Evolutionary conservation across 73 alveolate species (phyloP).

Genomic region (Tetrahymena malaccensis): DNA sequence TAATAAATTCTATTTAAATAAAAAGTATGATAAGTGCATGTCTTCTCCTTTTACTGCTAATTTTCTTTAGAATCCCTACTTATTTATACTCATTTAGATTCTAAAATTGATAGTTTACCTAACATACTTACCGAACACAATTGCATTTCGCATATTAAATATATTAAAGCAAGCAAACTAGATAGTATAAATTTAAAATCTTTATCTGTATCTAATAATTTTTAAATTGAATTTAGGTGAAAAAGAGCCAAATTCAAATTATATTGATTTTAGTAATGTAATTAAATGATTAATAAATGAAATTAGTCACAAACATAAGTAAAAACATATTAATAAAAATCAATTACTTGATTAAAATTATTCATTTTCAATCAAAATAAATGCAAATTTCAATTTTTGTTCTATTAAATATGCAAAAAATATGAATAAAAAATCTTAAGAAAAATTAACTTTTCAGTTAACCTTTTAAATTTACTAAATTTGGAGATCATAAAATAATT

Average conservation of each 20-base stretch:
- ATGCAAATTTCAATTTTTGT: background rate
- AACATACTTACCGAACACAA: background rate
- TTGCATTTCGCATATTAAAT: background rate
- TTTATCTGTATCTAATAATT: background rate
- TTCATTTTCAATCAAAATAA: background rate
- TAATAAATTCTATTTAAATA: background rate
- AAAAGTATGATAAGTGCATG: background rate
- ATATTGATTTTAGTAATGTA: background rate
- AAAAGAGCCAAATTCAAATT: background rate
- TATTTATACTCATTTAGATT: no score
- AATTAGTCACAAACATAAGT: background rate
- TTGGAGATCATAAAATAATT: no score
- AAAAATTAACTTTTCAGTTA: background rate
- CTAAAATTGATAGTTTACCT: background rate
- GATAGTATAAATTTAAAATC: background rate
- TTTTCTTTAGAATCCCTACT: background rate
- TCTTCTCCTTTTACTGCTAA: background rate
- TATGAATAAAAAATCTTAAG: background rate
- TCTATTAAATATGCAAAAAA: background rate
- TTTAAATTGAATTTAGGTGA: background rate
- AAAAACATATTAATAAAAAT: no score
- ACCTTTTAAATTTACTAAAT: background rate
- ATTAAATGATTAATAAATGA: no score
- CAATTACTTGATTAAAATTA: background rate
- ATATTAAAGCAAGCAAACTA: background rate